A percentile compares a stretch with the other conserved stretches of the same genome.
Evolutionary conservation across 2,329 filamentous ascomycete genomes (phyloP).

Genomic region (Cladosporium sp.): DNA sequence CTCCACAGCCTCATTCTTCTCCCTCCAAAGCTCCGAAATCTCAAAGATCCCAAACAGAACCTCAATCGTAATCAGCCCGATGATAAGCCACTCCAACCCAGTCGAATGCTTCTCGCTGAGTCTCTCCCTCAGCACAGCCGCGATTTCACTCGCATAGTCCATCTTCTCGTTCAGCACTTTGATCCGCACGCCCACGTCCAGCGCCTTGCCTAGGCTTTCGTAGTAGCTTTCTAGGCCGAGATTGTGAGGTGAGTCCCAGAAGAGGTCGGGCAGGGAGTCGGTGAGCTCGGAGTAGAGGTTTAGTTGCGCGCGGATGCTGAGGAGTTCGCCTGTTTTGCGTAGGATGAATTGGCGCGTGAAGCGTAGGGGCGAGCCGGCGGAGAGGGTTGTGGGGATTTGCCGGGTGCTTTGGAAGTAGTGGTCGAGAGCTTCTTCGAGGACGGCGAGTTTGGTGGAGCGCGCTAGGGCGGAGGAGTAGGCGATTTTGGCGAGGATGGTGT

Average conservation of each 20-base stretch:
- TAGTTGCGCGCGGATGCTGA: constrained; percentile 84
- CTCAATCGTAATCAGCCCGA: constrained; percentile 88
- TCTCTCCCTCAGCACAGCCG: constrained; percentile 81
- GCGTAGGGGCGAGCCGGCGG: constrained; percentile 63
- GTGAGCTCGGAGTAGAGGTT: constrained; percentile 98
- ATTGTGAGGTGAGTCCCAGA: constrained; percentile 91
- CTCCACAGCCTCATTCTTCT: constrained; percentile 52
- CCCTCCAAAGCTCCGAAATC: constrained; percentile 62
- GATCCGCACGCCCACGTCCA: constrained; percentile 91
- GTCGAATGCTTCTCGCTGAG: constrained; percentile 88
- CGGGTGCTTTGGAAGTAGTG: constrained; percentile 87
- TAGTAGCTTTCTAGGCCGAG: constrained; percentile 92
- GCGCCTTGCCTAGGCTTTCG: constrained; percentile 83
- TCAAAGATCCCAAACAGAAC: constrained; percentile 78
- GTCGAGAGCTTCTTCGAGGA: constrained; percentile 79
- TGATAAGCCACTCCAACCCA: constrained; percentile 92
- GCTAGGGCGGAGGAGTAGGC: constrained; percentile 95
- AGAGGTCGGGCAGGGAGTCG: constrained; percentile 90
- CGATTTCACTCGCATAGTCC: constrained; percentile 96
- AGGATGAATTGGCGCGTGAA: constrained; percentile 78
- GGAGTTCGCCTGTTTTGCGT: constrained; percentile 88
- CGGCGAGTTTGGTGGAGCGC: constrained; percentile 88
- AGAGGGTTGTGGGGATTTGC: constrained; percentile 76
- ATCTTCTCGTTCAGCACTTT: constrained; percentile 93
- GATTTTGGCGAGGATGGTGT: constrained; percentile 83